A percentile compares a stretch with the other conserved stretches of the same genome.
These are phyloP conservation scores for Trichomonascaceae sp. DNA, from an alignment of 1,139 yeast species.

Conservation along the genomic window DNA sequence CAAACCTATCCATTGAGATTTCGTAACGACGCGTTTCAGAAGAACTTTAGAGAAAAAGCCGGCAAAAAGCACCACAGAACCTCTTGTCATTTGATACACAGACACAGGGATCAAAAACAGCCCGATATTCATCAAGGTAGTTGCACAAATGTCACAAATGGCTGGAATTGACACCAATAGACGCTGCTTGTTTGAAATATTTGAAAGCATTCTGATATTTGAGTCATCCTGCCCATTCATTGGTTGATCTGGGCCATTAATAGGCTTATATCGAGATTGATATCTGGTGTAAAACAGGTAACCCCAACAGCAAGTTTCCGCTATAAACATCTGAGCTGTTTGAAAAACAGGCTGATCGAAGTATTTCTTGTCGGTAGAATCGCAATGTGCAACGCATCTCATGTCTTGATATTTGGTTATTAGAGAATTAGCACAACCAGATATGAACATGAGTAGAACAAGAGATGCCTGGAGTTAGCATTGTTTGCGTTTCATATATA, in stretches of 20 bases:
- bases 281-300: slow-evolving; percentile 16
- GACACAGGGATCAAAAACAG: slow-evolving; percentile 74
- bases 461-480: slow-evolving; percentile 17
- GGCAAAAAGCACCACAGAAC: slow-evolving; percentile 70
- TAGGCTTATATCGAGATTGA: not conserved
- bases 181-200: not conserved
- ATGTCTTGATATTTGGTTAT: slow-evolving; percentile 74
- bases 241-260: not conserved
- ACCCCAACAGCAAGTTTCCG: slow-evolving; percentile 52
- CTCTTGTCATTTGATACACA: slow-evolving; percentile 79
- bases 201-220: not conserved
- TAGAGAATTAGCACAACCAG: slow-evolving; percentile 70
- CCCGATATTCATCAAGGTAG: slow-evolving; percentile 74
- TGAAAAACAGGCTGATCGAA: slow-evolving; percentile 80
- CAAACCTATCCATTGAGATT: slow-evolving; percentile 65
- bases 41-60: slow-evolving; percentile 65
- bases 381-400: slow-evolving; percentile 60
- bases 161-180: slow-evolving; percentile 48
- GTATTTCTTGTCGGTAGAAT: slow-evolving; percentile 34
- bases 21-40: slow-evolving; percentile 49
- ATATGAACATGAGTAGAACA: slow-evolving; percentile 40
- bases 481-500: not conserved
- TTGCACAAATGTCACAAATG: slow-evolving; percentile 63
- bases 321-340: slow-evolving; percentile 76
- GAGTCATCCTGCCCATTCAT: slow-evolving; percentile 9